Conservation (phyloP, 73 alveolate species). For the Blepharisma stoltei region DNA sequence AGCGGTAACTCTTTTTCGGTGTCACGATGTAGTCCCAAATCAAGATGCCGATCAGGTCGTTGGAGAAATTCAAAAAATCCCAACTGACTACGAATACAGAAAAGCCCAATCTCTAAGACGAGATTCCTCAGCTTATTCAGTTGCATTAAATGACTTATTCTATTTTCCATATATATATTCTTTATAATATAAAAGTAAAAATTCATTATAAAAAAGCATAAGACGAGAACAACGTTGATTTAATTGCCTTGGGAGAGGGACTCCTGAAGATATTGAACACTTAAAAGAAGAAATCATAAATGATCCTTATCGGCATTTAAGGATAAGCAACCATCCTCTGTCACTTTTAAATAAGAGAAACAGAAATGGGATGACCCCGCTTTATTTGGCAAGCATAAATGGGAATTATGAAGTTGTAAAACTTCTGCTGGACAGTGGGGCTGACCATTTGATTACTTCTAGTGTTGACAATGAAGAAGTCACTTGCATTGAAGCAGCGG, state of each 20-base stretch:
- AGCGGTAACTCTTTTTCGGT: neutral
- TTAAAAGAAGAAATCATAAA: neutral
- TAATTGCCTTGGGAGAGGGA: conserved; percentile 25
- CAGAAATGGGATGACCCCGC: conserved; percentile 54
- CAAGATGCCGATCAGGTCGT: neutral
- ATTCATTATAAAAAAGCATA: too few relatives aligned
- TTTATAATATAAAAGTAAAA: too few relatives aligned
- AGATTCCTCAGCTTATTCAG: conserved; percentile 3
- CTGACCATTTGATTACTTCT: conserved; percentile 45
- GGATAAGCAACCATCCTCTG: conserved; percentile 32
- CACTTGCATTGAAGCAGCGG: conserved; percentile 45
- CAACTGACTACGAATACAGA: neutral
- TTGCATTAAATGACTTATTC: conserved; percentile 32
- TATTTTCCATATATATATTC: too few relatives aligned
- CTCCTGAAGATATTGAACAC: conserved; percentile 21
- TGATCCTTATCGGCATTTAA: conserved; percentile 35
- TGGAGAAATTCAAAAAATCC: neutral
- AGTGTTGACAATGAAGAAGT: conserved; percentile 40
- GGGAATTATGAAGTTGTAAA: conserved; percentile 52
- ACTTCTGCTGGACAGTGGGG: conserved; percentile 44
- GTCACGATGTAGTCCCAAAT: neutral
- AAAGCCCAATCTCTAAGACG: neutral
- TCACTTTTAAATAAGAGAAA: conserved; percentile 37
- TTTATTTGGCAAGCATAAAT: conserved; percentile 56
- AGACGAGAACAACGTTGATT: conserved; percentile 22